Base-by-base conservation (phyloP, 148 eudicot species). In the Dianthus caryophyllus region DNA sequence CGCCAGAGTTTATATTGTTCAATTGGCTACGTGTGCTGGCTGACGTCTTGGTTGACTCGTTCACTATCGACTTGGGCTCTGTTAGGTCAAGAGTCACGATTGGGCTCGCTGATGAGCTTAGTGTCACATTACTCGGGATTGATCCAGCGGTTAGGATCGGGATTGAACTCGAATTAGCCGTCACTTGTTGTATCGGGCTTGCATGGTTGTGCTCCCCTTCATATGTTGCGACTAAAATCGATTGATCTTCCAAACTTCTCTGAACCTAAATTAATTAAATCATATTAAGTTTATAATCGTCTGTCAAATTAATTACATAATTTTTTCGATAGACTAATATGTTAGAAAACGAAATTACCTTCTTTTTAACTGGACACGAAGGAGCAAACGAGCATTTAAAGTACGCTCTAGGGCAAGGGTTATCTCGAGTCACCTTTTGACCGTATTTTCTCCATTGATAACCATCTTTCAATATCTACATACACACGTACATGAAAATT, bases 201-300 rank as follows among this genome's bases (percentile, higher is more conserved):
- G 66, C 64, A 76, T 91, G 97, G 77, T 91, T 86, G 76, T 91
- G 97, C 13, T 88, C 84, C 1, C 97, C 97, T 76, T 91, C 97
- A 21, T 91, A 91, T 6, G 84, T 84, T 7, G 91, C 95, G 4
- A 91, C 96, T 53, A 91, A 22, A 18, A 91, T 20, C 1, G 86
- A 76, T 49, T 82, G 84, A 77, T 88, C 96, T 53, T 77, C 83
- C 2, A 78, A 77, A 72, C 96, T 91, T 84, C 87, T 86, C 77
- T 90, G 97, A 14, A 90, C 97, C 96, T 89, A 56, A 22, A 21
- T 20, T 41, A 41, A 44, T 15, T 1, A 47, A 44, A 68, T 17
- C 30, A 65, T 10, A n/a, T n/a, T n/a, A 15, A 31, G 29, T n/a
- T 43, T 4, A 62, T 36, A 71, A 25, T 21, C 2, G 17, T 49